phyloP scores from a whole-genome alignment of 768 basidiomycete genomes.

The Kwoniella sp. region DNA sequence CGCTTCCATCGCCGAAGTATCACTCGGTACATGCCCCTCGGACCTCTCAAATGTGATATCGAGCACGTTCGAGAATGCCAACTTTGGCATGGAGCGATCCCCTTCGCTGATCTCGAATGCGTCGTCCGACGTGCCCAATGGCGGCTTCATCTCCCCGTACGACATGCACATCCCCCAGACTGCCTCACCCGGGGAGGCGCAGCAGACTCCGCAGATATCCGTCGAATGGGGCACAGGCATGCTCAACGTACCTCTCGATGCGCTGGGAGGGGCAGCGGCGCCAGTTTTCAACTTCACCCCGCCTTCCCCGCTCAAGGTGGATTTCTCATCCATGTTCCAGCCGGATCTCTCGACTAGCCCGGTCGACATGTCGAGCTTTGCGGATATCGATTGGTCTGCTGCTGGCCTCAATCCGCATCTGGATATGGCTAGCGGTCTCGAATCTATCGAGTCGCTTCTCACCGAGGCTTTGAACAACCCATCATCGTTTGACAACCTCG shows the following conservation, averaged over 20 bases:
- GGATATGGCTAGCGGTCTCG: background rate
- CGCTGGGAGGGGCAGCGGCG: background rate
- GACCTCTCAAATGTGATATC: no score
- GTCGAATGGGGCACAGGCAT: slow-evolving; percentile 8
- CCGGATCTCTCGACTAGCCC: background rate
- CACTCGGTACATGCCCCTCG: background rate
- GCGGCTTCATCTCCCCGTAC: slow-evolving; percentile 14
- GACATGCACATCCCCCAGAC: background rate
- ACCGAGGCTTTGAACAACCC: slow-evolving; percentile 5
- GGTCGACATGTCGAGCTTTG: background rate
- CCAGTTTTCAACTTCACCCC: slow-evolving; percentile 14
- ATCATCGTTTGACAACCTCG: slow-evolving; percentile 9
- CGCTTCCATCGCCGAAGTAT: background rate
- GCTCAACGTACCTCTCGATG: slow-evolving; percentile 8
- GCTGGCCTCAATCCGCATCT: no score
- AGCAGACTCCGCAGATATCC: slow-evolving; percentile 1
- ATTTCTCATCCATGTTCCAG: slow-evolving; percentile 4
- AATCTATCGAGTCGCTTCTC: slow-evolving; percentile 10
- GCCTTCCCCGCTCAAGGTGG: slow-evolving; percentile 6
- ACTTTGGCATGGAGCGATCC: background rate
- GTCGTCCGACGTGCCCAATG: slow-evolving; percentile 8
- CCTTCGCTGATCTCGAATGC: background rate
- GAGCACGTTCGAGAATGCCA: background rate
- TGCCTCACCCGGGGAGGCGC: background rate
- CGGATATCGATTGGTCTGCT: no score